Evolutionary conservation across 331 rosid species (phyloP), one percentile per base, ranked within the genome.

Genomic region (Pyracantha coccinea): DNA sequence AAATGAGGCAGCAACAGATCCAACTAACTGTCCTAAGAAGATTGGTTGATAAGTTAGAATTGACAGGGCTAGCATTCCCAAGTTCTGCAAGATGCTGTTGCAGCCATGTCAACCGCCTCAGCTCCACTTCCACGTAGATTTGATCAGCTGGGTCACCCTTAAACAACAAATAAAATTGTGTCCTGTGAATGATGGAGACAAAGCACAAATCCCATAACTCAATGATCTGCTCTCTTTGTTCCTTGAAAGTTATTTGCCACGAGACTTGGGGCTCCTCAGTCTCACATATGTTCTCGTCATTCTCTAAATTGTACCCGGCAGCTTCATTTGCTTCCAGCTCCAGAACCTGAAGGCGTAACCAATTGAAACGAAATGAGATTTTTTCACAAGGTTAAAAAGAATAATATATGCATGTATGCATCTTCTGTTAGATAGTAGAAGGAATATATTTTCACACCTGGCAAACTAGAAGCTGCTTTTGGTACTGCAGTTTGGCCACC

Each of bases 251-350:
- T 55, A 89, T 61, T 83, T 90, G 92, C 99, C 99, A 95, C 16
- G 97, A 83, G 58, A 90, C 81, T 60, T 86, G 90, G 4, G 89
- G 85, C 75, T 85, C 91, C 78, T 78, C 91, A 8, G 80, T 87
- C 77, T 84, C 91, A 68, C 80, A 74, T 45, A 83, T 20, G 83
- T 78, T 79, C 68, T 86, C 90, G 45, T 92, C 97, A 69, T 87
- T 73, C 83, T 90, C 96, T 61, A 90, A 50, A 52, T 84, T 69
- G 71, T 92, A 93, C 65, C 99, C 99, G 41, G 83, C 90, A 74
- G 89, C 92, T 83, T 95, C 99, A 77, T 95, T 92, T 82, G 98
- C 96, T 84, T 95, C 99, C 70, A 95, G 96, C 83, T 95, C 97
- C 78, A 95, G 87, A 72, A 94, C 99, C 99, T 94, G 80, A 41